phyloP scores from a whole-genome alignment of 192 early-diverging fungal species.

The Spizellomyces sp. region DNA sequence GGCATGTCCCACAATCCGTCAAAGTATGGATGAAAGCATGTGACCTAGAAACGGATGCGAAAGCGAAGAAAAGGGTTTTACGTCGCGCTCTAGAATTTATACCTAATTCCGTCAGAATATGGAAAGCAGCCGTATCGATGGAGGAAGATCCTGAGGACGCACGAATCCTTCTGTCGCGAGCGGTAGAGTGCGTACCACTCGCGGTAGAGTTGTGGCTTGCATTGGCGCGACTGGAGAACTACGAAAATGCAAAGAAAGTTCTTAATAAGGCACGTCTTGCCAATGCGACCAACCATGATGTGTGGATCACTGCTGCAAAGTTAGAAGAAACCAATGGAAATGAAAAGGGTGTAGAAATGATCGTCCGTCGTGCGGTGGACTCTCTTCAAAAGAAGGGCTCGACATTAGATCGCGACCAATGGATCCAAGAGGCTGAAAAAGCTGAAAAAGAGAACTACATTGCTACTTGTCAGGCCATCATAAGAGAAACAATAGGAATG shows the following conservation, averaged over 20 bases:
- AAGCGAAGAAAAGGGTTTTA: conserved; percentile 78
- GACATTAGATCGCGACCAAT: conserved; percentile 78
- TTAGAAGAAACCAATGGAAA: conserved; percentile 86
- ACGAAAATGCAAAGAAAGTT: conserved; percentile 85
- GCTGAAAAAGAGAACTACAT: conserved; percentile 80
- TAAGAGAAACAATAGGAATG: conserved; percentile 75
- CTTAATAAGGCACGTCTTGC: conserved; percentile 85
- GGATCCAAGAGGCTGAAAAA: conserved; percentile 84
- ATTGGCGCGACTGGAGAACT: conserved; percentile 86
- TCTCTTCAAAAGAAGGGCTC: conserved; percentile 66
- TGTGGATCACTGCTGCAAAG: conserved; percentile 93
- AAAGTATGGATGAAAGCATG: conserved; percentile 91
- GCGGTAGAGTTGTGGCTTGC: conserved; percentile 96
- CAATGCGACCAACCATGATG: conserved; percentile 87
- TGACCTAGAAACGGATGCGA: conserved; percentile 77
- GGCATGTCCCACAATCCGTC: conserved; percentile 87
- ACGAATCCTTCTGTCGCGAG: conserved; percentile 83
- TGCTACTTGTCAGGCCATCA: conserved; percentile 80
- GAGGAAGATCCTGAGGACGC: conserved; percentile 95
- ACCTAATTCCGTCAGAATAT: conserved; percentile 87
- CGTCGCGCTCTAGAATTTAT: conserved; percentile 92
- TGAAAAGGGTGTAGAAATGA: conserved; percentile 60
- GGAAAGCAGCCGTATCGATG: conserved; percentile 88
- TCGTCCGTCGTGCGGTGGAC: conserved; percentile 74
- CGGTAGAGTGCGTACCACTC: conserved; percentile 90